phyloP scores from a whole-genome alignment of 1,284 basidiomycete genomes.

The Fomitopsis schrenkii region DNA sequence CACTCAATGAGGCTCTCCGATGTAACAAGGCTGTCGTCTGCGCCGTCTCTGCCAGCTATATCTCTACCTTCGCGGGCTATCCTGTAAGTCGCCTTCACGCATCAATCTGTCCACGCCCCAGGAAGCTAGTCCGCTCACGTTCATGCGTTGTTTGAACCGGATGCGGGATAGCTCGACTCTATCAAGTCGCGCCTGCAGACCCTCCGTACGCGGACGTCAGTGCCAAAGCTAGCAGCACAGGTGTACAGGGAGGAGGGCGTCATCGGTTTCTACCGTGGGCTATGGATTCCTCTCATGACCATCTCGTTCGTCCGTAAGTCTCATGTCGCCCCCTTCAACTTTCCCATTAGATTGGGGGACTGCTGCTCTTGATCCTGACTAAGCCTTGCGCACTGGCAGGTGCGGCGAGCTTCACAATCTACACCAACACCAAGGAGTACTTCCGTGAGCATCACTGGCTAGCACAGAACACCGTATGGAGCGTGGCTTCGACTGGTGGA shows the following conservation, averaged over 20 bases:
- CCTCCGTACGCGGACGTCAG: conserved; percentile 70
- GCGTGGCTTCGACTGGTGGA: conserved; percentile 74
- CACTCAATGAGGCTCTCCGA: conserved; percentile 64
- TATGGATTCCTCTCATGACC: conserved; percentile 92
- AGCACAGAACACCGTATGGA: conserved; percentile 52
- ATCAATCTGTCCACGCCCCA: neutral
- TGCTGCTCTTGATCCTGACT: conserved; percentile 12
- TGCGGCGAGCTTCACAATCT: conserved; percentile 91
- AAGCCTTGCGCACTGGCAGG: conserved; percentile 38
- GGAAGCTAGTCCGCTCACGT: neutral
- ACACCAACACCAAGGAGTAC: conserved; percentile 83
- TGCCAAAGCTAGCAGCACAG: conserved; percentile 65
- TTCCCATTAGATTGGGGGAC: neutral
- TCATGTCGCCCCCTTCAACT: conserved; percentile 1
- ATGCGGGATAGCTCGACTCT: conserved; percentile 66
- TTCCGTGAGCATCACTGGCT: conserved; percentile 64
- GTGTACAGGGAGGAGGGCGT: conserved; percentile 92
- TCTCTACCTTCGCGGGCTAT: conserved; percentile 80
- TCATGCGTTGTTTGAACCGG: neutral
- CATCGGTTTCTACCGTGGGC: conserved; percentile 85
- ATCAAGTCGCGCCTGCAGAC: conserved; percentile 91
- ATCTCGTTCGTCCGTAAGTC: conserved; percentile 93
- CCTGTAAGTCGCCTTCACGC: conserved; percentile 45
- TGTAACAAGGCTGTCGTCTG: conserved; percentile 80
- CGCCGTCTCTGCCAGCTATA: conserved; percentile 77